A percentile compares a stretch with the other conserved stretches of the same genome.
Evolutionary conservation across 768 basidiomycete genomes (phyloP).

Genomic region (Rhodotorula sphaerocarpa): DNA sequence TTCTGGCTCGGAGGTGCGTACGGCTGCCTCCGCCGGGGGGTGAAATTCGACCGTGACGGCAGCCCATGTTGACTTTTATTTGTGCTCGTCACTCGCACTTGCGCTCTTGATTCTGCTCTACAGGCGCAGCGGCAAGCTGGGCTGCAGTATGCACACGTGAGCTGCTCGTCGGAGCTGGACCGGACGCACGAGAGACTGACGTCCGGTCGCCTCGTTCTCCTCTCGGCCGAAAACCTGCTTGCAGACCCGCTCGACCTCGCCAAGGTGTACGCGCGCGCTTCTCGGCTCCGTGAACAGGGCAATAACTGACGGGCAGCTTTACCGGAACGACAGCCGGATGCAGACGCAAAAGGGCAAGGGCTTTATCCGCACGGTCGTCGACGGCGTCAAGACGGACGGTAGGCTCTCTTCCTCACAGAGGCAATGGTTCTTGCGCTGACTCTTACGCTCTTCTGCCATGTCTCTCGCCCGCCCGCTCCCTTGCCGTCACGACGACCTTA

Average conservation of each 20-base stretch:
- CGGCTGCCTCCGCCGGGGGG: too few relatives aligned
- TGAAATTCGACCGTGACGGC: too few relatives aligned
- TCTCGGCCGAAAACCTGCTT: background rate
- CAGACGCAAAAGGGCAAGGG: slow-evolving; percentile 34
- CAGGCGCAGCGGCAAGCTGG: slow-evolving; percentile 31
- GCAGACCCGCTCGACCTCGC: slow-evolving; percentile 36
- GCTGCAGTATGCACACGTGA: slow-evolving; percentile 35
- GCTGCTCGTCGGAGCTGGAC: background rate
- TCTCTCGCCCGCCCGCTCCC: too few relatives aligned
- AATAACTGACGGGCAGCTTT: too few relatives aligned
- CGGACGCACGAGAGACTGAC: background rate
- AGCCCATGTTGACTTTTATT: background rate
- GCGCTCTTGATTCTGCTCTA: background rate
- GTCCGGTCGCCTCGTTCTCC: background rate
- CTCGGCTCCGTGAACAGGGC: background rate
- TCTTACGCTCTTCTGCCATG: background rate
- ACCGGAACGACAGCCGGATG: slow-evolving; percentile 39
- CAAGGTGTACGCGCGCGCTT: slow-evolving; percentile 24
- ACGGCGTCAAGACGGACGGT: slow-evolving; percentile 34
- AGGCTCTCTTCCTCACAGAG: background rate
- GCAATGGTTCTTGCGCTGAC: background rate
- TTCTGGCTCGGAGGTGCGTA: slow-evolving; percentile 34
- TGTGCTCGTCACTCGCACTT: too few relatives aligned
- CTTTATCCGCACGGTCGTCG: slow-evolving; percentile 29
- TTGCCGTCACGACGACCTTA: too few relatives aligned